phyloP scores from a whole-genome alignment of 1,284 basidiomycete species.

The Mycena citricolor region DNA sequence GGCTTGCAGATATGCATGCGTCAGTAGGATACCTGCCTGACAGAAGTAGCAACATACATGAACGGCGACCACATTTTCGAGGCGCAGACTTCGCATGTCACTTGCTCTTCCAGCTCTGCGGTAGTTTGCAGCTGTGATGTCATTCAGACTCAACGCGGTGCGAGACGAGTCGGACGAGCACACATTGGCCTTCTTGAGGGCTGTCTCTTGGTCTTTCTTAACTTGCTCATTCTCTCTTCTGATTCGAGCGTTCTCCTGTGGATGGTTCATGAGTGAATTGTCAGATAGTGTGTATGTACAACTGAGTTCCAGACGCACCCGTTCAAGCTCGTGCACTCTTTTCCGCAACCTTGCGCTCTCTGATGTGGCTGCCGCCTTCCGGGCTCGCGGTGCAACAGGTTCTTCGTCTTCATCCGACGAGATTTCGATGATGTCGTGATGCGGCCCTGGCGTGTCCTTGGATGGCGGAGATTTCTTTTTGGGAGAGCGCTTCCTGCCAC shows the following conservation, averaged over 20 bases:
- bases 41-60: constrained; percentile 34
- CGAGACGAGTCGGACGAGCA: too few relatives aligned
- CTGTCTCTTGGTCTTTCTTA: constrained; percentile 14
- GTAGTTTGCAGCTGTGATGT: too few relatives aligned
- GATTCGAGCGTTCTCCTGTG: constrained; percentile 16
- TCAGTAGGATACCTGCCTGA: too few relatives aligned
- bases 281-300: too few relatives aligned
- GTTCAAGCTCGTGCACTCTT: not conserved
- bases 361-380: not conserved
- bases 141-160: too few relatives aligned
- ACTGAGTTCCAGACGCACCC: too few relatives aligned
- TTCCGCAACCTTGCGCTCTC: not conserved
- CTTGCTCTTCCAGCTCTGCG: constrained; percentile 16
- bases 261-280: too few relatives aligned
- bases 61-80: constrained; percentile 48
- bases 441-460: not conserved
- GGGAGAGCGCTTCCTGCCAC: too few relatives aligned
- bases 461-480: too few relatives aligned
- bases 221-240: constrained; percentile 16
- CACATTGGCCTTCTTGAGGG: too few relatives aligned
- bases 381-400: not conserved
- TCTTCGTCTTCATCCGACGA: not conserved
- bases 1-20: constrained; percentile 28
- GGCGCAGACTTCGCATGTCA: constrained; percentile 45
- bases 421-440: not conserved